Evolutionary conservation across 2,329 filamentous ascomycete genomes (phyloP).

Genomic region (Dryadomyces quercus-mongolicae): DNA sequence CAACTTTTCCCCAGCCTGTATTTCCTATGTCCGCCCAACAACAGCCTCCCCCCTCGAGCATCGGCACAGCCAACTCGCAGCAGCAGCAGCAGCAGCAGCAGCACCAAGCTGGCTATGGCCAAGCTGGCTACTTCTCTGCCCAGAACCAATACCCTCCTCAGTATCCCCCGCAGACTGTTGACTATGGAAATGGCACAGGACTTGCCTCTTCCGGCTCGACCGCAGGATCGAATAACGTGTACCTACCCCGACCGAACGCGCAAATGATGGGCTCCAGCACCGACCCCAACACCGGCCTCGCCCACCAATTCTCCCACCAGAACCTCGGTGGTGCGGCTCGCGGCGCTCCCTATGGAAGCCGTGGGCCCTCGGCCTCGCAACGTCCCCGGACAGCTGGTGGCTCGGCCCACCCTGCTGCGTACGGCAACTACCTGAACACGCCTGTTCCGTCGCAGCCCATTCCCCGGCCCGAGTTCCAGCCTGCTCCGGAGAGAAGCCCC

Average conservation of each 20-base stretch:
- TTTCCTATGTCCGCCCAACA: constrained; percentile 32
- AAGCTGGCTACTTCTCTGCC: constrained; percentile 41
- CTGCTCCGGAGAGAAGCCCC: constrained; percentile 74
- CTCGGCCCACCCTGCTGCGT: constrained; percentile 48
- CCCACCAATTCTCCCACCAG: constrained; percentile 94
- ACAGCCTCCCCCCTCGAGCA: constrained; percentile 20
- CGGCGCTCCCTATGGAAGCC: constrained; percentile 54
- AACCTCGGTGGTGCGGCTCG: constrained; percentile 69
- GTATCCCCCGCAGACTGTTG: constrained; percentile 12
- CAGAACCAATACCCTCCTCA: constrained; percentile 33
- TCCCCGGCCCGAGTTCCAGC: constrained; percentile 57
- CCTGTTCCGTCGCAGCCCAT: constrained; percentile 51
- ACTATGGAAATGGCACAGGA: constrained; percentile 7
- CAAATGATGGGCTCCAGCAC: constrained; percentile 39
- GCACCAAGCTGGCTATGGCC: constrained; percentile 32
- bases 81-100: constrained; percentile 33
- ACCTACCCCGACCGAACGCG: constrained; percentile 43
- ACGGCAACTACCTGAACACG: constrained; percentile 55
- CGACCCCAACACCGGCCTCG: constrained; percentile 80
- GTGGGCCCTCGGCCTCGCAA: constrained; percentile 56
- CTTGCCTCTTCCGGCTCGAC: not conserved
- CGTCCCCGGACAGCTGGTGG: constrained; percentile 79
- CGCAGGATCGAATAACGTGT: constrained; percentile 16
- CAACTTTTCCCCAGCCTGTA: constrained; percentile 90
- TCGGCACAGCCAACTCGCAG: constrained; percentile 30